Evolutionary conservation across 163 green algal genomes (phyloP), one percentile per base, ranked within the genome.

Genomic region (Volvox carteri): DNA sequence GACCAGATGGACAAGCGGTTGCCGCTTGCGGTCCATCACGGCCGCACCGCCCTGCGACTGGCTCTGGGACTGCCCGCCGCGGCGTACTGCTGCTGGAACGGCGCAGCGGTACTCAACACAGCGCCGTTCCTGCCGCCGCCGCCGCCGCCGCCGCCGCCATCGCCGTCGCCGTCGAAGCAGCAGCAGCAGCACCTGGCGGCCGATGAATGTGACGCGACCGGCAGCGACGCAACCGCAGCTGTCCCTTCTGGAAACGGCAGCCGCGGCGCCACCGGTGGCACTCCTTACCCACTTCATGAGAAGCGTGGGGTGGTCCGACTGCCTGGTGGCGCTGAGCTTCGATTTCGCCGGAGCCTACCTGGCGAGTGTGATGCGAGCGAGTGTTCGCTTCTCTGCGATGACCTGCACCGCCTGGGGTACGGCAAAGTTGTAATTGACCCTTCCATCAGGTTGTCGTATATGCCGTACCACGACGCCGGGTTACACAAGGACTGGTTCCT

Each of bases 1-100:
- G 19, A n/a, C 5, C 78, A 86, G 78, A 16, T 86, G 1, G 41
- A 65, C 41, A 86, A 86, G 78, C 14, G n/a, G 11, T 6, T 41
- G 28, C 78, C 78, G 21, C 11, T 86, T 7, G 78, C 78, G 35
- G 3, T 19, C 58, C 16, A 62, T 42, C 78, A 86, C 78, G 56
- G 56, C 56, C 78, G 58, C 78, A 65, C 58, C 41, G 78, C 78
- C 8, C 58, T 86, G 19, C 78, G 78, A 28, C 58, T 86, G 28
- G 78, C 78, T 14, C 58, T 86, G 78, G 95, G 95, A 2, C 86
- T 93, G 41, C 95, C 95, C 2, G 87, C 95, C 48, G 89, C 94
- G 8, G 93, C 90, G 28, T 76, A 91, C 44, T 96, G 94, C 90
- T 97, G 95, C 91, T 97, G 94, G 95, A 97, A 96, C 78, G 95